Evolutionary conservation across 768 basidiomycete species (phyloP).

Genomic region (Boletus pseudo-olivaceus): DNA sequence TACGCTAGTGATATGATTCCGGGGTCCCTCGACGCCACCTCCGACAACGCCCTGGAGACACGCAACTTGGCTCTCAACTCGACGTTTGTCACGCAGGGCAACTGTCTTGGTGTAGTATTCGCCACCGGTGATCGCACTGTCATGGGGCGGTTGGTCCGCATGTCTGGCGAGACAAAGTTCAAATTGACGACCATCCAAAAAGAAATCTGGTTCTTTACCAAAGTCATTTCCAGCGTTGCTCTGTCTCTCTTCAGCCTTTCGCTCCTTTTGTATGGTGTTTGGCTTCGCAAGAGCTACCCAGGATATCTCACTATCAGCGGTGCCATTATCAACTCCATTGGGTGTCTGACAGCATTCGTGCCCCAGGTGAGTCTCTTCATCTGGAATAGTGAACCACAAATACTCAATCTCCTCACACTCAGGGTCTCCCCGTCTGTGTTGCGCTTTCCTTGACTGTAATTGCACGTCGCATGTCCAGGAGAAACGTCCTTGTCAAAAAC

Average conservation of each 20-base stretch:
- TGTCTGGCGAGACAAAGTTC: slow-evolving; percentile 45
- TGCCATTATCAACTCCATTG: slow-evolving; percentile 38
- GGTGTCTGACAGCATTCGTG: slow-evolving; percentile 40
- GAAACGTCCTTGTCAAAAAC: slow-evolving; percentile 48
- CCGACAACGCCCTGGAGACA: slow-evolving; percentile 47
- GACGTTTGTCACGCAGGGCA: slow-evolving; percentile 41
- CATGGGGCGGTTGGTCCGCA: slow-evolving; percentile 54
- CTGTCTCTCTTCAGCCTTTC: slow-evolving; percentile 39
- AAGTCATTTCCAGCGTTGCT: slow-evolving; percentile 44
- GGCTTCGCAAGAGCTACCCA: slow-evolving; percentile 35
- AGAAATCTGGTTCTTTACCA: slow-evolving; percentile 51
- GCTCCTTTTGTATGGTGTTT: slow-evolving; percentile 42
- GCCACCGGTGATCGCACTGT: slow-evolving; percentile 42
- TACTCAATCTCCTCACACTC: neutral
- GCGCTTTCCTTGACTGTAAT: slow-evolving; percentile 50
- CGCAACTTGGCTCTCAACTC: slow-evolving; percentile 48
- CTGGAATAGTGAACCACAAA: neutral
- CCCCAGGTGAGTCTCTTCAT: slow-evolving; percentile 31
- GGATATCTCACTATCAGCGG: slow-evolving; percentile 34
- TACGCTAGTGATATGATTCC: slow-evolving; percentile 39
- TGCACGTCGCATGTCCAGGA: slow-evolving; percentile 46
- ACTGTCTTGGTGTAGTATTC: slow-evolving; percentile 40
- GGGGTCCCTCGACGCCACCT: slow-evolving; percentile 43
- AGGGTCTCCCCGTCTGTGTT: slow-evolving; percentile 42
- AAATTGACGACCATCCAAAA: slow-evolving; percentile 46